Evolutionary conservation across 257 asterid genomes (phyloP).

Genomic region (Plectranthus barbatus): DNA sequence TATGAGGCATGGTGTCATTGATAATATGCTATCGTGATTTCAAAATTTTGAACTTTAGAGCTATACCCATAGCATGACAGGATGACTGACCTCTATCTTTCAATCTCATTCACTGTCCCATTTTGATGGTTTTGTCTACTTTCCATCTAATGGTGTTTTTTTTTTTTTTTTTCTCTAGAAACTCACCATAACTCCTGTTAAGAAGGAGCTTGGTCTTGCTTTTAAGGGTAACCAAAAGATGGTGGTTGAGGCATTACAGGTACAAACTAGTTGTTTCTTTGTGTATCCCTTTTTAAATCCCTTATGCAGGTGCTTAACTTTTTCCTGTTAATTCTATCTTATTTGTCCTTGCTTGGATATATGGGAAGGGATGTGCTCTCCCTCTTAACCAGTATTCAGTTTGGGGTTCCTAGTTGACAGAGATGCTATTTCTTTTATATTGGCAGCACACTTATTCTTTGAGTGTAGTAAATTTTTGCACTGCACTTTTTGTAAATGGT

Average conservation of each 20-base stretch:
- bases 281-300: background rate
- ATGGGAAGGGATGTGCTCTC: background rate
- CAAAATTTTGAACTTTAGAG: background rate
- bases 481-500: too few relatives aligned
- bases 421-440: background rate
- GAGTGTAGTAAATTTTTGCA: background rate
- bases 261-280: constrained; percentile 1
- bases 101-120: background rate
- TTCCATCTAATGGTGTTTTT: background rate
- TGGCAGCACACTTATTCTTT: background rate
- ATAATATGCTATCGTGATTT: background rate
- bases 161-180: constrained; percentile 35
- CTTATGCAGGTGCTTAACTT: background rate
- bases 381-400: background rate
- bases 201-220: constrained; percentile 79
- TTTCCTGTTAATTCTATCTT: background rate
- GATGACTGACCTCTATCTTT: background rate
- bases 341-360: background rate
- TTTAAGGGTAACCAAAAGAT: constrained; percentile 67
- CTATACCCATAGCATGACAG: background rate
- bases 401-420: background rate
- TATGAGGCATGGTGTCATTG: background rate
- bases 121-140: background rate
- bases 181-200: constrained; percentile 57
- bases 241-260: constrained; percentile 77